phyloP scores from a whole-genome alignment of 306 rosid genomes.

The Cicer yamashitae region DNA sequence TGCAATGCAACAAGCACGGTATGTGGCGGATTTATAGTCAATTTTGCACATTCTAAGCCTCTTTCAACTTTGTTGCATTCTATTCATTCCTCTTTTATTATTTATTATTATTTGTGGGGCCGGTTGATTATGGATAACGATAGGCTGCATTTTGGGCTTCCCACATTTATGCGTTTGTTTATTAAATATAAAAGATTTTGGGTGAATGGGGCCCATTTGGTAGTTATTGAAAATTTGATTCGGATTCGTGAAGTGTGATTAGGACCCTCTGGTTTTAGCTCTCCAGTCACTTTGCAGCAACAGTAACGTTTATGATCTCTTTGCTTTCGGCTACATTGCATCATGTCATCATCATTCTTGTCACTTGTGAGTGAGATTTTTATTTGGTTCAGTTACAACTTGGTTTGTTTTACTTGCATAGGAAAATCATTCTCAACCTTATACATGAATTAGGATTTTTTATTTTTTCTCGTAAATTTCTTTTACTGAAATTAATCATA shows the following conservation, averaged over 20 bases:
- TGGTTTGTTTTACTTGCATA: background rate
- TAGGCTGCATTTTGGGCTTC: slow-evolving; percentile 39
- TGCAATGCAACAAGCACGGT: slow-evolving; percentile 37
- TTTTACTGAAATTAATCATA: no score
- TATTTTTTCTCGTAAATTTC: no score
- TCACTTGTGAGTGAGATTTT: slow-evolving; percentile 4
- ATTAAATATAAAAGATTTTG: background rate
- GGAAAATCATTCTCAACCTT: no score
- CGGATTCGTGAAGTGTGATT: slow-evolving; percentile 37
- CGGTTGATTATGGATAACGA: slow-evolving; percentile 5
- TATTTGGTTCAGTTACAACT: background rate
- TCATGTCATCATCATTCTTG: background rate
- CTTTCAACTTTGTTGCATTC: slow-evolving; percentile 18
- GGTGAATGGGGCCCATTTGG: slow-evolving; percentile 17
- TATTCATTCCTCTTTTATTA: slow-evolving; percentile 34
- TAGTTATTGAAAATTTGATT: slow-evolving; percentile 31
- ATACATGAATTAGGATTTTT: no score
- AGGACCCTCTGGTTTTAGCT: slow-evolving; percentile 26
- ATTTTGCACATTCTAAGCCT: slow-evolving; percentile 38
- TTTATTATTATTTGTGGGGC: slow-evolving; percentile 42
- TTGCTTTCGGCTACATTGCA: slow-evolving; percentile 47
- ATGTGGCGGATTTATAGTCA: slow-evolving; percentile 27
- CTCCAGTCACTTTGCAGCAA: slow-evolving; percentile 44
- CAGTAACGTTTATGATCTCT: background rate
- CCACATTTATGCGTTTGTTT: background rate